These are phyloP conservation scores for Saccharum spontaneum DNA, from an alignment of 176 grass and related monocot species.

Conservation along the genomic window DNA sequence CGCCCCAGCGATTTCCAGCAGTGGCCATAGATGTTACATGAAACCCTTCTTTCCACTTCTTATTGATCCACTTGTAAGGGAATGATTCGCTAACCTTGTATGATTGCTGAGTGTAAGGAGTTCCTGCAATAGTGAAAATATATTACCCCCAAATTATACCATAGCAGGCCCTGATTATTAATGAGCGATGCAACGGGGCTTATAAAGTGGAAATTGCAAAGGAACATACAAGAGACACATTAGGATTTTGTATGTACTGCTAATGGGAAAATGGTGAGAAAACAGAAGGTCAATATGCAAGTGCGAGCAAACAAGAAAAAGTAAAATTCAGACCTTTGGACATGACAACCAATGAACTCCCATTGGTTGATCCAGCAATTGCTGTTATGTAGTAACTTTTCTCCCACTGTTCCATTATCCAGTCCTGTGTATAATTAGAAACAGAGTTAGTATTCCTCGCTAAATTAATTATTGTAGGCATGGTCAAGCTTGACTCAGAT, in stretches of 20 bases:
- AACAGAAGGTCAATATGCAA: not conserved
- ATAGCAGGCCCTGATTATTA: not conserved
- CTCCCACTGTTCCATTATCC: constrained; percentile 99
- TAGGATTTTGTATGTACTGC: constrained; percentile 16
- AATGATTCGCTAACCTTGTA: constrained; percentile 98
- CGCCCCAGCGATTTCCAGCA: constrained; percentile 85
- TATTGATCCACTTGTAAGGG: constrained; percentile 98
- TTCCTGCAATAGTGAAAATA: constrained; percentile 54
- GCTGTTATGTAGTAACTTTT: constrained; percentile 90
- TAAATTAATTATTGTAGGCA: constrained; percentile 9
- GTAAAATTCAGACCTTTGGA: constrained; percentile 62
- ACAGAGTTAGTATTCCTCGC: constrained; percentile 10
- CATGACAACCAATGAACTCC: constrained; percentile 96
- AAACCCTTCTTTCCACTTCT: constrained; percentile 99
- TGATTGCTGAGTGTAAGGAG: constrained; percentile 83
- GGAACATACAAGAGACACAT: constrained; percentile 11
- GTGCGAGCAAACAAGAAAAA: not conserved
- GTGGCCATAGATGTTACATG: constrained; percentile 96
- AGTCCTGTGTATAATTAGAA: constrained; percentile 58
- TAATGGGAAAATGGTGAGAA: not conserved
- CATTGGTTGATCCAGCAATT: constrained; percentile 83
- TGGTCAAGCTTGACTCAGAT: constrained; percentile 21
- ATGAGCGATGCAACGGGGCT: not conserved
- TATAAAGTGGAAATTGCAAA: not conserved
- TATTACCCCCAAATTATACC: not conserved